These are phyloP conservation scores for Diutina ranongensis DNA, from an alignment of 1,139 yeast genomes.

Conservation along the genomic window DNA sequence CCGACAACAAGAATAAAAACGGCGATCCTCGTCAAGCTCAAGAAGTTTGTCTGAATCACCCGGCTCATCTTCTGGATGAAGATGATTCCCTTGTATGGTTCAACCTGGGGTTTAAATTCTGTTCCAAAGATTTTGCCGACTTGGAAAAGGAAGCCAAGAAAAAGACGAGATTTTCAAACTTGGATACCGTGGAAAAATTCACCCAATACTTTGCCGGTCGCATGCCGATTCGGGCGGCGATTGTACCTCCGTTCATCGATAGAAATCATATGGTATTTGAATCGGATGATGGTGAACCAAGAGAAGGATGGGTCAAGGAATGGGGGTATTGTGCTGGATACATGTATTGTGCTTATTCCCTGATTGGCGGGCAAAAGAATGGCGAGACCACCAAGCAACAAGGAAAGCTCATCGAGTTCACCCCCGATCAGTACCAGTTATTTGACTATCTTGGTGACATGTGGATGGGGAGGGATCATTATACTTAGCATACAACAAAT, in stretches of 20 bases:
- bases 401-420: background rate
- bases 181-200: slow-evolving; percentile 15
- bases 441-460: slow-evolving; percentile 3
- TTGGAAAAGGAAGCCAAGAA: slow-evolving; percentile 8
- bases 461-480: background rate
- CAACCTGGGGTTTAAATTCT: slow-evolving; percentile 11
- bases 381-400: background rate
- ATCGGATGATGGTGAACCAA: slow-evolving; percentile 20
- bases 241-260: slow-evolving; percentile 21
- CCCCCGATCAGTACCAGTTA: background rate
- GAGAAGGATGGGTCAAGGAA: slow-evolving; percentile 19
- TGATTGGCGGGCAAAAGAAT: slow-evolving; percentile 16
- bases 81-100: slow-evolving; percentile 10
- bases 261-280: slow-evolving; percentile 2
- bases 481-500: background rate
- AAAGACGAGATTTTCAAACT: slow-evolving; percentile 8
- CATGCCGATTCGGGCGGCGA: slow-evolving; percentile 17
- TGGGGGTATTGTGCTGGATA: slow-evolving; percentile 23
- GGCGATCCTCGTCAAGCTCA: slow-evolving; percentile 7
- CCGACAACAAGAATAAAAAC: background rate
- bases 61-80: slow-evolving; percentile 20
- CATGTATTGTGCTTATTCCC: slow-evolving; percentile 29
- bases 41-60: slow-evolving; percentile 28
- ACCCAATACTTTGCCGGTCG: slow-evolving; percentile 16
- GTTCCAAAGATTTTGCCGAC: slow-evolving; percentile 8